Conservation (phyloP, 2,329 filamentous ascomycete species). For the Sporothrix schenckii region DNA sequence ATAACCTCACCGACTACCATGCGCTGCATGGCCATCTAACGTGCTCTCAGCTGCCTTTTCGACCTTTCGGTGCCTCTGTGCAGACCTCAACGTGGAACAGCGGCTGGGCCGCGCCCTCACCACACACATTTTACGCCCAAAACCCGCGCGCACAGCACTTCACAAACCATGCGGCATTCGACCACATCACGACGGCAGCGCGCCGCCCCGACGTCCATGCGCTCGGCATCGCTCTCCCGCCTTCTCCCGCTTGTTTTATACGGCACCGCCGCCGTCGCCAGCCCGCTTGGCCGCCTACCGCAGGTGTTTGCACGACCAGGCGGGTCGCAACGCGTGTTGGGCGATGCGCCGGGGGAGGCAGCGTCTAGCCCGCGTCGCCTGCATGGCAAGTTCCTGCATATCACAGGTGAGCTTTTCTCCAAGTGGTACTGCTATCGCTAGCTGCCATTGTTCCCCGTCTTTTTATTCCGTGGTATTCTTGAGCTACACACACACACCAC, state of each 20-base stretch:
- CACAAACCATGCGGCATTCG: slow-evolving; percentile 20
- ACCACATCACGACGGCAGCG: slow-evolving; percentile 11
- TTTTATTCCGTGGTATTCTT: not conserved
- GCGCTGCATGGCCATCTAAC: slow-evolving; percentile 21
- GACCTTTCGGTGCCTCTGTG: not conserved
- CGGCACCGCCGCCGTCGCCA: slow-evolving; percentile 38
- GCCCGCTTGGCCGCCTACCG: slow-evolving; percentile 35
- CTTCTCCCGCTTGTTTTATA: slow-evolving; percentile 16
- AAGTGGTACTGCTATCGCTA: not conserved
- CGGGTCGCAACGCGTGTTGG: slow-evolving; percentile 36
- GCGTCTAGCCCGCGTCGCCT: slow-evolving; percentile 51
- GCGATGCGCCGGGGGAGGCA: slow-evolving; percentile 29
- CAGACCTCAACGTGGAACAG: not conserved
- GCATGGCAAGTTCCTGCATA: slow-evolving; percentile 80
- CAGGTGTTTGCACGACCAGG: slow-evolving; percentile 26
- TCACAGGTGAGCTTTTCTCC: slow-evolving; percentile 67
- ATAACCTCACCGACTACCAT: slow-evolving; percentile 7
- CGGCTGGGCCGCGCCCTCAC: slow-evolving; percentile 9
- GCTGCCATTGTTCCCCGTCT: not conserved
- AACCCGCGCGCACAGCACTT: not conserved
- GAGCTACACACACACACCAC: not conserved
- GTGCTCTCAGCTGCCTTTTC: slow-evolving; percentile 4
- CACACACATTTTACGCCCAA: not conserved
- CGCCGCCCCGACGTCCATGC: not conserved
- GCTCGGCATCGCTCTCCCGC: not conserved